Conservation (phyloP, 306 rosid species). For the Sphenostylis stenocarpa region DNA sequence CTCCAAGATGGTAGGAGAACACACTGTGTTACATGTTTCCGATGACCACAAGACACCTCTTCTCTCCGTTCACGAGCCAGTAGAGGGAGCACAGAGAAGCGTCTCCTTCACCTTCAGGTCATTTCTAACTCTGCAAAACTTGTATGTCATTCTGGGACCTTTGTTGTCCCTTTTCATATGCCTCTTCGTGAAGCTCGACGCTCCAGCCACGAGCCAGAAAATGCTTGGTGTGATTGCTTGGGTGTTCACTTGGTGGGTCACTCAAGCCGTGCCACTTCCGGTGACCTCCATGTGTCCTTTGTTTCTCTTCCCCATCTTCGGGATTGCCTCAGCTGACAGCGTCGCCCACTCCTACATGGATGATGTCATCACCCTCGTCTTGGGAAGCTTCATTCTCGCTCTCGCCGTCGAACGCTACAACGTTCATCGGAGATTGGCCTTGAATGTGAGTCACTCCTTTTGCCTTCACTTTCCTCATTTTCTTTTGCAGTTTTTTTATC, state of each 20-base stretch:
- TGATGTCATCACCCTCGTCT: conserved; percentile 74
- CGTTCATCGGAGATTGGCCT: conserved; percentile 78
- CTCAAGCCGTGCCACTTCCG: conserved; percentile 83
- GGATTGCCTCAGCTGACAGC: conserved; percentile 61
- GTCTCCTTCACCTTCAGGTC: conserved; percentile 20
- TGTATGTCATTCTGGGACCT: conserved; percentile 62
- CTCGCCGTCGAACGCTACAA: conserved; percentile 92
- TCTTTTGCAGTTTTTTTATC: not conserved
- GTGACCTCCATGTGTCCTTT: conserved; percentile 84
- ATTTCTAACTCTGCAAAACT: conserved; percentile 39
- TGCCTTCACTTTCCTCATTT: not conserved
- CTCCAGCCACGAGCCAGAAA: conserved; percentile 45
- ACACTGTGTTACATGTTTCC: not conserved
- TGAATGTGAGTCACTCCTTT: conserved; percentile 58
- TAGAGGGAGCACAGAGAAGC: conserved; percentile 24
- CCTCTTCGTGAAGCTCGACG: conserved; percentile 56
- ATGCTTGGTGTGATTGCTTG: conserved; percentile 80
- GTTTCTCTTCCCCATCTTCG: conserved; percentile 77
- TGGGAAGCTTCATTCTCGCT: conserved; percentile 86
- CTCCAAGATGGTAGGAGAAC: conserved; percentile 43
- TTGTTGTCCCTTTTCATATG: conserved; percentile 46
- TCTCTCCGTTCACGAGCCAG: conserved; percentile 47
- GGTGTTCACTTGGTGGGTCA: conserved; percentile 91
- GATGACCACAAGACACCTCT: conserved; percentile 63
- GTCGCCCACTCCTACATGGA: conserved; percentile 85